Base-by-base conservation (phyloP, 2,329 filamentous ascomycete genomes). In the Phyllachora maydis region DNA sequence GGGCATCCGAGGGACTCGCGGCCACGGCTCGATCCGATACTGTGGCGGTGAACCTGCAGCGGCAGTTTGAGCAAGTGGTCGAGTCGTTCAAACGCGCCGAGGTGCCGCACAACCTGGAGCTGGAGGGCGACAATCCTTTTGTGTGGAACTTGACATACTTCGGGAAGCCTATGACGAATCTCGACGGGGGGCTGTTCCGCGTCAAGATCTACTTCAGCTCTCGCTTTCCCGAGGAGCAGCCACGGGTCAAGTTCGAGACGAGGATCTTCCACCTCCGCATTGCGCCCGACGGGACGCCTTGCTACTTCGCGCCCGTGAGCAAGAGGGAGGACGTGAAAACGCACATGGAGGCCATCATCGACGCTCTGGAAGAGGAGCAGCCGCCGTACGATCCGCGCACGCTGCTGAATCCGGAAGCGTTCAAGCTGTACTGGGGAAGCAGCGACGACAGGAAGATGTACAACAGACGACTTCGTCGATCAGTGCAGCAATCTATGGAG, bases 311-410 rank as follows among this genome's bases (percentile, higher is more conserved):
- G 0, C 61, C 61, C 11, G 40, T 49, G 0, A 46, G 41, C 27
- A 66, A 64, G 22, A 50, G 57, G 4, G 82, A 92, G 30, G 82
- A 92, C 36, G 66, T 85, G 36, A 67, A 65, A 29, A 68, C 71
- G 3, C 85, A 95, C 35, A 71, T 98, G 20, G 73, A 90, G 26
- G 76, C 74, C 4, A 74, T 95, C 26, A 66, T 93, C 31, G 59
- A 64, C 5, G 63, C 73, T 1, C 56, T 95, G n/a, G 82, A 93
- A 40, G 83, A 95, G 26, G 79, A 90, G 29, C 61, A 68, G 2
- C 79, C 83, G 0, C 72, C 76, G 0, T 95, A 91, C 40, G 88
- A 98, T 41, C 88, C 88, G 1, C 65, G 85, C 21, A 83, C 78
- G 8, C 64, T 81, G 16, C 79, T 95, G 18, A 74, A 92, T 32